Evolutionary conservation across 2,329 filamentous ascomycete species (phyloP).

Genomic region (Metarhizium album): DNA sequence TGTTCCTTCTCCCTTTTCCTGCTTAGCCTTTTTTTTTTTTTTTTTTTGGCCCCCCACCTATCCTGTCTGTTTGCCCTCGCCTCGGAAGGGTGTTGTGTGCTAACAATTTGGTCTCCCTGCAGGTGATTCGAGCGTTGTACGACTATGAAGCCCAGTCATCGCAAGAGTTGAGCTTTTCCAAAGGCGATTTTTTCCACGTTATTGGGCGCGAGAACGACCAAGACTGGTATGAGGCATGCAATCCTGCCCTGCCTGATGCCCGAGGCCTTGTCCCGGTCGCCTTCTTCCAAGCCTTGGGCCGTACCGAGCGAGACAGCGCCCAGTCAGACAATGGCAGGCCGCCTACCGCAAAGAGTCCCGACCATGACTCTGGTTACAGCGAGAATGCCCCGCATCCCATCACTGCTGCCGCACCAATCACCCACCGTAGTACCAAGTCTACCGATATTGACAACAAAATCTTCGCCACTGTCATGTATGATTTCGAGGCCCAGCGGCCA

Average conservation of each 20-base stretch:
- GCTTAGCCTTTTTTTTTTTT: too few species aligned
- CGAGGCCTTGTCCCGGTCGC: conserved; percentile 86
- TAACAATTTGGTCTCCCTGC: not conserved
- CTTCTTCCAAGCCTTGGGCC: conserved; percentile 86
- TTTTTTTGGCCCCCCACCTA: too few species aligned
- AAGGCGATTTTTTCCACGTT: conserved; percentile 97
- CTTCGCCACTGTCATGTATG: conserved; percentile 93
- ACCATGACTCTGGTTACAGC: conserved; percentile 82
- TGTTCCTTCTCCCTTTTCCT: too few species aligned
- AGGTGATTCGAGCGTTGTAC: conserved; percentile 97
- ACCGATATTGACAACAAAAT: conserved; percentile 69
- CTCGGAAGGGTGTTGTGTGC: not conserved
- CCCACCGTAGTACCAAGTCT: conserved; percentile 39
- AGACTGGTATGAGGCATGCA: conserved; percentile 98
- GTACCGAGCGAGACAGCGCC: conserved; percentile 81
- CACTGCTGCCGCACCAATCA: conserved; percentile 7
- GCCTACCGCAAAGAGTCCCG: conserved; percentile 46
- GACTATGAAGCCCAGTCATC: conserved; percentile 70
- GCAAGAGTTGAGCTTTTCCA: conserved; percentile 81
- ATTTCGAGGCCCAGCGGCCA: conserved; percentile 89
- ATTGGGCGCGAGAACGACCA: conserved; percentile 88
- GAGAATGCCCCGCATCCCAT: conserved; percentile 21
- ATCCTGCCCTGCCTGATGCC: conserved; percentile 76
- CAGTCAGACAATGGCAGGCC: conserved; percentile 49
- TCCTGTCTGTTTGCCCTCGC: not conserved